Conservation (phyloP, 164 flowering plant genomes). For the Nymphaea thermarum region DNA sequence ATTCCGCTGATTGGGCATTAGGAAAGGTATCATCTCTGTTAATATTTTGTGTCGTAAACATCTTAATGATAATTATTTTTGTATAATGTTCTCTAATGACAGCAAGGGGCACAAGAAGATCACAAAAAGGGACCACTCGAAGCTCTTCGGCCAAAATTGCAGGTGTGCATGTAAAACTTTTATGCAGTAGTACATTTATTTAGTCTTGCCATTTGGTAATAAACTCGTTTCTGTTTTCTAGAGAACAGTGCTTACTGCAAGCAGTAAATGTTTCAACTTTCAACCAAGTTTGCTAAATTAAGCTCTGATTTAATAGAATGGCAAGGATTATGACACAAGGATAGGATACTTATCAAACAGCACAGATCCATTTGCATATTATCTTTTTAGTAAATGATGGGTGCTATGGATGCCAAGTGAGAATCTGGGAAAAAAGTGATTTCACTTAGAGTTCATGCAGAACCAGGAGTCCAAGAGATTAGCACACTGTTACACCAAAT, state of each 20-base stretch:
- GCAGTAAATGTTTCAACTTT: neutral
- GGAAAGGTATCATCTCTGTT: conserved; percentile 49
- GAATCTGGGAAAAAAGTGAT: too few species aligned
- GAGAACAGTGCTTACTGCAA: neutral
- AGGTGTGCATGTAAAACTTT: conserved; percentile 21
- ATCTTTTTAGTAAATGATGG: too few species aligned
- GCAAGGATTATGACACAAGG: neutral
- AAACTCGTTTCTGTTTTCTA: neutral
- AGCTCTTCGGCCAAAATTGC: conserved; percentile 58
- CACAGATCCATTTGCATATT: neutral
- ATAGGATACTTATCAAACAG: too few species aligned
- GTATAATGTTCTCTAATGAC: conserved; percentile 5
- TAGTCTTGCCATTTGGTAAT: too few species aligned
- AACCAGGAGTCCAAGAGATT: neutral
- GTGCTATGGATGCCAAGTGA: neutral
- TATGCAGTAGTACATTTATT: neutral
- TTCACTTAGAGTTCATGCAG: neutral
- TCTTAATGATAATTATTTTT: conserved; percentile 1
- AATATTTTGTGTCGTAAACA: too few species aligned
- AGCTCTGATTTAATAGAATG: neutral
- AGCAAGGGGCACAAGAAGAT: conserved; percentile 62
- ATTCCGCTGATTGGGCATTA: conserved; percentile 98
- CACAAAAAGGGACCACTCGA: conserved; percentile 63
- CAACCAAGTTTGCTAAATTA: neutral
- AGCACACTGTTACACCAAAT: neutral